Conservation (phyloP, 768 basidiomycete genomes). For the Tylopilus plumbeoviolaceoides region DNA sequence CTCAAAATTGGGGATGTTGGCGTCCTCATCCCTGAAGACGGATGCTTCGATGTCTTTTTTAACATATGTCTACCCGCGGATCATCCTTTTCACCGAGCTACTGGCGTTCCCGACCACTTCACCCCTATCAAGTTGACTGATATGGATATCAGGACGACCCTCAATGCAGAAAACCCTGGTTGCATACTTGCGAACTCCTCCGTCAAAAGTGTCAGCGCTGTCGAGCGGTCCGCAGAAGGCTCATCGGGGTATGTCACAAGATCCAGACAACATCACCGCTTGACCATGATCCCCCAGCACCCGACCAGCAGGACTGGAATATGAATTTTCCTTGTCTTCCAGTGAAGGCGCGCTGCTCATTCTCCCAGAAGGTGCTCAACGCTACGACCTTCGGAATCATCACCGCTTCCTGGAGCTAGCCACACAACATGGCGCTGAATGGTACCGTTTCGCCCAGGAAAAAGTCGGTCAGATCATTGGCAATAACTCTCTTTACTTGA, state of each 20-base stretch:
- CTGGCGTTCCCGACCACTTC: not conserved
- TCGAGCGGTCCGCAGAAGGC: not conserved
- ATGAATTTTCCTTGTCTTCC: conserved; percentile 11
- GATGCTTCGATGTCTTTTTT: conserved; percentile 35
- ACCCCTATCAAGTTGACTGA: not conserved
- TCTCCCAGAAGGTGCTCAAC: conserved; percentile 30
- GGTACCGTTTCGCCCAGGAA: conserved; percentile 27
- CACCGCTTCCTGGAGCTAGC: conserved; percentile 18
- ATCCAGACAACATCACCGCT: not conserved
- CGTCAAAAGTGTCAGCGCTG: not conserved
- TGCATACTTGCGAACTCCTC: conserved; percentile 3
- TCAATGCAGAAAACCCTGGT: conserved; percentile 7
- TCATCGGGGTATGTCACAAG: not conserved
- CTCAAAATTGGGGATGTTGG: conserved; percentile 36
- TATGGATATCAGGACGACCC: conserved; percentile 1
- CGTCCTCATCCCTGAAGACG: conserved; percentile 14
- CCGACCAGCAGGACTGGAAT: not conserved
- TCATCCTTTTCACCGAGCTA: conserved; percentile 16
- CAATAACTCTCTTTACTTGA: conserved; percentile 28
- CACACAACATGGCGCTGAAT: conserved; percentile 16
- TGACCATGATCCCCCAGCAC: not conserved
- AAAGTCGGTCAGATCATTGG: conserved; percentile 12
- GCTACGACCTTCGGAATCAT: conserved; percentile 20
- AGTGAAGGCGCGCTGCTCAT: conserved; percentile 29
- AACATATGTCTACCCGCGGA: conserved; percentile 33